phyloP scores from a whole-genome alignment of 345 rosid genomes.

The Eucalyptus lansdowneana region DNA sequence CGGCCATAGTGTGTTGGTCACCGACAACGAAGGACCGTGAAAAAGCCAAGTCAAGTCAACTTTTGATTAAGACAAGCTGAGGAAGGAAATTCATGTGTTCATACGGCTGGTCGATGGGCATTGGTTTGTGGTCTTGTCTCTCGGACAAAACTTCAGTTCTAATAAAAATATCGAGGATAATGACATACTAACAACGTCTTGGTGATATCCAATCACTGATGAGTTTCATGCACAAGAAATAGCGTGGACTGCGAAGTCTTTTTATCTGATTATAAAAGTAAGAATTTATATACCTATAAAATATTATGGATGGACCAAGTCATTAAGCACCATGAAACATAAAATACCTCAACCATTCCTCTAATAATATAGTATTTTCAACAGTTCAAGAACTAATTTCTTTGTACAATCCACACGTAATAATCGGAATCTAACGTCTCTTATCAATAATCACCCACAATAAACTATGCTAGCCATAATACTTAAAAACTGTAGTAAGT shows the following conservation, averaged over 20 bases:
- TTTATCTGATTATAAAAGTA: background rate
- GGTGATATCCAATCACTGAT: background rate
- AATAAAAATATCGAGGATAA: background rate
- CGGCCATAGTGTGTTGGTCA: too few species aligned
- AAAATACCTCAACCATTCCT: background rate
- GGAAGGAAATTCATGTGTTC: background rate
- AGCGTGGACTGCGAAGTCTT: background rate
- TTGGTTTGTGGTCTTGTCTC: background rate
- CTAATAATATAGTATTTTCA: background rate
- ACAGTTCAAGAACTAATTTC: too few species aligned
- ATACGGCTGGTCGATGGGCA: background rate
- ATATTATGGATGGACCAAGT: background rate
- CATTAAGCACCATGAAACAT: background rate
- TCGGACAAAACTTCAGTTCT: background rate
- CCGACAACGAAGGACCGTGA: background rate
- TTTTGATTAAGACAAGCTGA: background rate
- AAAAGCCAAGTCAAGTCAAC: background rate
- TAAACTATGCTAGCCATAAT: too few species aligned
- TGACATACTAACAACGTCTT: background rate
- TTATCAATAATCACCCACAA: too few species aligned
- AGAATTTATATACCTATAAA: background rate
- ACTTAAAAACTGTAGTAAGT: too few species aligned
- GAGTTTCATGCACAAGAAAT: background rate
- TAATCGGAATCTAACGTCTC: too few species aligned
- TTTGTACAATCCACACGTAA: too few species aligned